Evolutionary conservation across 371 early-diverging fungal species (phyloP), one percentile per base, ranked within the genome.

Genomic region (Blakeslea trispora): DNA sequence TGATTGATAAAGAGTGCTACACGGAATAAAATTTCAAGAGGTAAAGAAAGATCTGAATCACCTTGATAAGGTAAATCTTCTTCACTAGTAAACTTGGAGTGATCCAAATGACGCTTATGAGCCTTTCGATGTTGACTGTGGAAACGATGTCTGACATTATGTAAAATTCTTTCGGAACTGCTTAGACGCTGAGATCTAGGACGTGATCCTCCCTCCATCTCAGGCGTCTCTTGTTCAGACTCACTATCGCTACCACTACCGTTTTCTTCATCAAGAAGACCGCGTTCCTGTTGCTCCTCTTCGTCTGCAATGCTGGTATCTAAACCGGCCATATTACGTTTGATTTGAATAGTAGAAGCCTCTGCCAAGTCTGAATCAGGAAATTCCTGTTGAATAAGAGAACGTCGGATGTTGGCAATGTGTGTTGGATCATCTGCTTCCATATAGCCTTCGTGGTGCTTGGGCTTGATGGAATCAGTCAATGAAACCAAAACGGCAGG

Each of bases 21-120:
- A 23, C 80, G 75, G 56, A 74, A 81, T 17, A 81, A 50, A 41
- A 87, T 83, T 60, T 84, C 83, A 11, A 84, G 48, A 19, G 87
- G 87, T 31, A 87, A 59, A 1, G 83, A 75, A 53, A 83, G 61
- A 46, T 77, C 76, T 4, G 79, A 75, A 24, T 71, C 68, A 1
- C 67, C 66, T 23, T 71, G 66, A 14, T 68, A 63, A 28, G 73
- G 76, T 45, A 76, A 60, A 48, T 76, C 76, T 45, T 76, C 76
- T 18, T 66, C 65, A 28, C 61, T 60, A 2, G 67, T 61, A 39
- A 71, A 75, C 28, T 64, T 46, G n/a, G 64, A 64, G 31, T 64
- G 64, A 28, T 64, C 64, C 22, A 55, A 32, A n/a, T 55, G 54
- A 46, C 64, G 53, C 21, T 35, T 50, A 13, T 39, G 34, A 8